These are phyloP conservation scores for Sarocladium brachiariae DNA, from an alignment of 2,329 filamentous ascomycete genomes.

Conservation along the genomic window DNA sequence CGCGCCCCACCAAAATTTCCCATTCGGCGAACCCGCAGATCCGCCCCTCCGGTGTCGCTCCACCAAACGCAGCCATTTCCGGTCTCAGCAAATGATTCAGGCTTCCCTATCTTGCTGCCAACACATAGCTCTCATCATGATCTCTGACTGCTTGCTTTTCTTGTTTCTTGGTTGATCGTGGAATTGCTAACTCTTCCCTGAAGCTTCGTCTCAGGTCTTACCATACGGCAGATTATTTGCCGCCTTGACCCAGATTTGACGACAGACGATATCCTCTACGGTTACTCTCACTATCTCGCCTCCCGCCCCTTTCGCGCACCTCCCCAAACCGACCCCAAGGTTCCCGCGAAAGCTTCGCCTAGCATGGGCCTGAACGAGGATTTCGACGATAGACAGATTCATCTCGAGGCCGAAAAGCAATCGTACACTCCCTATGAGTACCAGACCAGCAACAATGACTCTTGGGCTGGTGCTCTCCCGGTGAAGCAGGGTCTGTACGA, in stretches of 20 bases:
- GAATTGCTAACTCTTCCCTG: constrained; percentile 5
- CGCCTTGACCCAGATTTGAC: not conserved
- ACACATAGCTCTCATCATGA: not conserved
- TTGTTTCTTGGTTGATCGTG: not conserved
- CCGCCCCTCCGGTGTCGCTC: constrained; percentile 6
- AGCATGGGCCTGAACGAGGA: constrained; percentile 62
- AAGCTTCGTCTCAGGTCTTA: constrained; percentile 8
- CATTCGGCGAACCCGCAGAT: constrained; percentile 3
- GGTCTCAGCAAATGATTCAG: not conserved
- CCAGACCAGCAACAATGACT: constrained; percentile 74
- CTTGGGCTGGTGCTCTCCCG: constrained; percentile 91
- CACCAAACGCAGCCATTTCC: not conserved
- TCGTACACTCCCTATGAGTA: constrained; percentile 72
- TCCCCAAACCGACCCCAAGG: constrained; percentile 2
- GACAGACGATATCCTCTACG: constrained; percentile 1
- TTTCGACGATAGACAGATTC: constrained; percentile 61
- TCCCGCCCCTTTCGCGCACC: not conserved
- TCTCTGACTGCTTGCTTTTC: not conserved
- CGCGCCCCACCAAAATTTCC: constrained; percentile 1
- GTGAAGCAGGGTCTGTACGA: constrained; percentile 99
- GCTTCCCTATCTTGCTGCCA: not conserved
- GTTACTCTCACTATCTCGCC: not conserved
- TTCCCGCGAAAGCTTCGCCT: constrained; percentile 41
- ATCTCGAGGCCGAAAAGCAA: constrained; percentile 53
- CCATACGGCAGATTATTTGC: not conserved